Conservation (phyloP, 805 yeast genomes). For the Candida stauntonica region DNA sequence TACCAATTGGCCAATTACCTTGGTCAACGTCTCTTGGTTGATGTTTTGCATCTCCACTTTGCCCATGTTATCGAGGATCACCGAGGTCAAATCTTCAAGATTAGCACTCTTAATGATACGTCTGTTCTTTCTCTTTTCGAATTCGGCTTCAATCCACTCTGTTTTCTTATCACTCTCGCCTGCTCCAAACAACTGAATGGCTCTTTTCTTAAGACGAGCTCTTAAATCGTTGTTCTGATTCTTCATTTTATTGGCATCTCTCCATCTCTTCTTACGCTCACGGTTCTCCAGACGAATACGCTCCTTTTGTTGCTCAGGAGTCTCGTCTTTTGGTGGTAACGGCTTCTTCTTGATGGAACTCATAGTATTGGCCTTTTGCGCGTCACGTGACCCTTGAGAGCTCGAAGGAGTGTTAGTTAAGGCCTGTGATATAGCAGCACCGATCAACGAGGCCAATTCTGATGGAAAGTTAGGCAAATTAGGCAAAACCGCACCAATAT, state of each 20-base stretch:
- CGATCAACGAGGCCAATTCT: conserved; percentile 20
- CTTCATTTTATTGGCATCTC: conserved; percentile 72
- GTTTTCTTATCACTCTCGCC: conserved; percentile 48
- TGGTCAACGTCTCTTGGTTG: conserved; percentile 29
- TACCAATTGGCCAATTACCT: conserved; percentile 25
- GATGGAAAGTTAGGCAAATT: conserved; percentile 24
- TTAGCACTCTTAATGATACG: conserved; percentile 44
- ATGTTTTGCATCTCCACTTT: conserved; percentile 47
- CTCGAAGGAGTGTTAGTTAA: conserved; percentile 5
- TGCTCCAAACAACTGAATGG: conserved; percentile 61
- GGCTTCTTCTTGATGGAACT: conserved; percentile 15
- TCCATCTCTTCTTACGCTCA: conserved; percentile 77
- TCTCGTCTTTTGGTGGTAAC: conserved; percentile 19
- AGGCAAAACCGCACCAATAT: conserved; percentile 23
- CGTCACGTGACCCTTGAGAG: conserved; percentile 1
- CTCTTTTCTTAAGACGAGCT: conserved; percentile 71
- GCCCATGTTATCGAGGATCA: conserved; percentile 26
- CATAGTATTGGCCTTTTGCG: conserved; percentile 6
- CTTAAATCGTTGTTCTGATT: conserved; percentile 87
- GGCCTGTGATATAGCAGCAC: conserved; percentile 25
- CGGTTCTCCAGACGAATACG: conserved; percentile 63
- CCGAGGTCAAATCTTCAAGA: conserved; percentile 25
- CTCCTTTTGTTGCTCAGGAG: conserved; percentile 41
- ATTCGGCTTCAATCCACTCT: conserved; percentile 75
- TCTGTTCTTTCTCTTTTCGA: conserved; percentile 57